Percentiles rank a stretch among this genome's conserved stretches.
Conservation (phyloP, 202 grass and related monocot genomes). For the Saccharum hybrid region DNA sequence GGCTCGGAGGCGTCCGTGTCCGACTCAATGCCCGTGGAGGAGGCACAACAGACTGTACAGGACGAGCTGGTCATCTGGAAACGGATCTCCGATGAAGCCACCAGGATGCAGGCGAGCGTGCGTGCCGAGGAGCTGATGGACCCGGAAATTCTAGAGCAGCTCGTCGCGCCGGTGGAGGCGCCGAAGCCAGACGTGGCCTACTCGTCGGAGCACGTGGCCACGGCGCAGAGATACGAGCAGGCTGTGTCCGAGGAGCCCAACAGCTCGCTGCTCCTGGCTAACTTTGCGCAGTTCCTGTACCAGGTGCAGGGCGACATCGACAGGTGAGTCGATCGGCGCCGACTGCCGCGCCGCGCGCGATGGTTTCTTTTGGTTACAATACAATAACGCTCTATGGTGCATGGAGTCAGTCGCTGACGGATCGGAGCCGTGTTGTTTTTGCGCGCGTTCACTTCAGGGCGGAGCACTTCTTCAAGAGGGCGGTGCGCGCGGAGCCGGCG, state of each 20-base stretch:
- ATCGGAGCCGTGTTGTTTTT: background rate
- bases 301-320: slow-evolving; percentile 77
- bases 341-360: too few relatives aligned
- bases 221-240: slow-evolving; percentile 63
- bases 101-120: slow-evolving; percentile 57
- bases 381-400: too few relatives aligned
- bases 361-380: background rate
- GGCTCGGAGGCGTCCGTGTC: slow-evolving; percentile 8
- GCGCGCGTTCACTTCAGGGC: slow-evolving; percentile 53
- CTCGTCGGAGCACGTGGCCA: slow-evolving; percentile 17
- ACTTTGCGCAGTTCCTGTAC: slow-evolving; percentile 88
- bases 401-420: slow-evolving; percentile 26
- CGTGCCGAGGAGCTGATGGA: slow-evolving; percentile 65
- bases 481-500: slow-evolving; percentile 58
- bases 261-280: slow-evolving; percentile 73
- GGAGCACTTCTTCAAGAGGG: slow-evolving; percentile 77
- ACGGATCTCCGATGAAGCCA: slow-evolving; percentile 67
- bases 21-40: slow-evolving; percentile 21
- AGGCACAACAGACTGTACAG: slow-evolving; percentile 8
- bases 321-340: slow-evolving; percentile 45
- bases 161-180: slow-evolving; percentile 71
- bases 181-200: slow-evolving; percentile 6
- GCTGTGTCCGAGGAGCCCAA: slow-evolving; percentile 69
- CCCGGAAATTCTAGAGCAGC: slow-evolving; percentile 54
- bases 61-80: slow-evolving; percentile 69